Conservation (phyloP, 2,329 filamentous ascomycete species). For the Aureobasidium sp. region DNA sequence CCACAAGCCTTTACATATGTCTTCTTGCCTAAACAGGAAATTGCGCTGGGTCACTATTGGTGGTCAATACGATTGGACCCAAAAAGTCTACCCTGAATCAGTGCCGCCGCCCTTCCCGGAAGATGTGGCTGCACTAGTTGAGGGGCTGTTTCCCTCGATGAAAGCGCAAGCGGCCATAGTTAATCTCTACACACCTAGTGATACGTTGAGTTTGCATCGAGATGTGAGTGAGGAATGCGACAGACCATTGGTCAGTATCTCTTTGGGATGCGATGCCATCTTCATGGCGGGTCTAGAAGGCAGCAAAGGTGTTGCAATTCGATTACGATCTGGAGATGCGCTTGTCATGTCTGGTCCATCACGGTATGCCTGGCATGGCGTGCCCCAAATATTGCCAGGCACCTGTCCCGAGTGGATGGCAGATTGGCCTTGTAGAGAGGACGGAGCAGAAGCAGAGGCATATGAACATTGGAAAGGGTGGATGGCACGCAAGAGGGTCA, state of each 20-base stretch:
- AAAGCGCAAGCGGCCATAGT: conserved; percentile 83
- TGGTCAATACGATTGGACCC: conserved; percentile 94
- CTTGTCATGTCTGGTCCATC: conserved; percentile 80
- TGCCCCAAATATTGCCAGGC: conserved; percentile 72
- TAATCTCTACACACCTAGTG: conserved; percentile 84
- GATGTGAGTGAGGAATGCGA: conserved; percentile 85
- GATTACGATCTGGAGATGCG: conserved; percentile 76
- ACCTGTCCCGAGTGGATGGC: conserved; percentile 71
- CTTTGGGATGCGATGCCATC: conserved; percentile 80
- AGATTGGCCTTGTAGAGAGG: conserved; percentile 58
- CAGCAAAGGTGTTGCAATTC: conserved; percentile 44
- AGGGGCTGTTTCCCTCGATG: conserved; percentile 66
- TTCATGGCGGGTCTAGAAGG: conserved; percentile 67
- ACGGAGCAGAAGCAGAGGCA: conserved; percentile 23
- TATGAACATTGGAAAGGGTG: conserved; percentile 72
- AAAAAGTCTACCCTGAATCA: conserved; percentile 68
- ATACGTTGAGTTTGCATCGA: conserved; percentile 86
- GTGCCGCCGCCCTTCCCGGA: conserved; percentile 63
- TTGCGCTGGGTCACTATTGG: conserved; percentile 92
- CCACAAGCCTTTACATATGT: conserved; percentile 66
- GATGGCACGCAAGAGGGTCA: conserved; percentile 83
- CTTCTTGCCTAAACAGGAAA: conserved; percentile 67
- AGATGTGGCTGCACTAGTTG: conserved; percentile 63
- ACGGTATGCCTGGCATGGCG: conserved; percentile 90
- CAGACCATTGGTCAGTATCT: conserved; percentile 73